Evolutionary conservation across 139 green algal species (phyloP), one percentile per base, ranked within the genome.

Genomic region (Medakamo hakoo): DNA sequence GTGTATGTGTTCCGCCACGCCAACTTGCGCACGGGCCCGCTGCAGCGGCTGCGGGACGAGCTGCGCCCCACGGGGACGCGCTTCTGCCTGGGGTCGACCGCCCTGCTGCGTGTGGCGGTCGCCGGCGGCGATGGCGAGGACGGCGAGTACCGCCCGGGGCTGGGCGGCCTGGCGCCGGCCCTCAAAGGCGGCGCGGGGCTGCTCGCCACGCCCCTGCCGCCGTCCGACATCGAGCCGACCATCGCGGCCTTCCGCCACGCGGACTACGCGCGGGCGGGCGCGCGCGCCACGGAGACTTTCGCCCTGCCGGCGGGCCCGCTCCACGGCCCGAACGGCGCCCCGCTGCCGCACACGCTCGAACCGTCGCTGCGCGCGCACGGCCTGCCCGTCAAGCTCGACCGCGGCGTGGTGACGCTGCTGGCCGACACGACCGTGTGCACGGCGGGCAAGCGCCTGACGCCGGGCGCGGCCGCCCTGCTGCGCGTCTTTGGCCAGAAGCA

Each of bases 311-410:
- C 82, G 21, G 93, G 93, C 2, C 82, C 89, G 1, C 70, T 98
- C 49, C 69, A 72, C 4, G 78, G 80, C 3, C 77, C 80, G 21
- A 60, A 69, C 24, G 91, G 82, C 25, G 63, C 73, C 21, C 83
- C 84, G 4, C 76, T 98, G 59, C 73, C 76, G 24, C 93, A 99
- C 80, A 97, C 94, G 14, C 63, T 98, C 65, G 93, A 99, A 78
- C 90, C 92, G 3, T 73, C 77, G 29, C 80, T 99, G 64, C 78
- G 93, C 9, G 83, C 89, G 67, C 79, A 93, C 66, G 91, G 91
- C 9, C 73, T 99, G 74, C 93, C 93, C 55, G 93, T 87, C 1
- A 79, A 80, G 62, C 83, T 98, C 3, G 88, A 92, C 74, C 92
- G 90, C 71, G 90, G 90, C 0, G 84, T 95, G 27, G 84, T 97